A percentile compares a stretch with the other conserved stretches of the same genome.
These are phyloP conservation scores for Fusarium ambrosium DNA, from an alignment of 2,329 filamentous ascomycete species.

Conservation along the genomic window DNA sequence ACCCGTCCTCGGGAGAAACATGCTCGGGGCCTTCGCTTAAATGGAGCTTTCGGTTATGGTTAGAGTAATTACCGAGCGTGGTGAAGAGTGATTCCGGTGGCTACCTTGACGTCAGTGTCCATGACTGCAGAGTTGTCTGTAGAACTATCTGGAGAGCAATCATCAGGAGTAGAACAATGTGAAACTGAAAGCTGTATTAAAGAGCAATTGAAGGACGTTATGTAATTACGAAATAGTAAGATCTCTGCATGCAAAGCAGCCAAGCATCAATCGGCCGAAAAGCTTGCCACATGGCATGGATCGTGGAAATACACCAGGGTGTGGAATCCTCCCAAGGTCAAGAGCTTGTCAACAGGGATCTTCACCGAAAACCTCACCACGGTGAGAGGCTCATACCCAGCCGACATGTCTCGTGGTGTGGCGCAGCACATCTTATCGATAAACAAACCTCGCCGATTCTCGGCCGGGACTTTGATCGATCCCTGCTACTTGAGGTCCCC, in stretches of 20 bases:
- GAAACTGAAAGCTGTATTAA: background rate
- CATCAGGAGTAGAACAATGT: background rate
- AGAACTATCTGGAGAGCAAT: no score
- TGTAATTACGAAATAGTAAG: background rate
- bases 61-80: background rate
- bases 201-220: background rate
- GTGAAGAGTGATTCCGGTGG: background rate
- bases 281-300: background rate
- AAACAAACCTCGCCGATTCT: slow-evolving; percentile 20
- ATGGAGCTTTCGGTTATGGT: slow-evolving; percentile 36
- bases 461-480: slow-evolving; percentile 26
- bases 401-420: slow-evolving; percentile 19
- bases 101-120: background rate
- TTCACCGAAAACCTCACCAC: slow-evolving; percentile 25
- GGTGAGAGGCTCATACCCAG: slow-evolving; percentile 3
- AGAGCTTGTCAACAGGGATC: background rate
- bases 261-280: background rate
- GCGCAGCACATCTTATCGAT: background rate
- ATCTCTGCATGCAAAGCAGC: background rate
- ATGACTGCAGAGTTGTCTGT: background rate
- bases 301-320: background rate
- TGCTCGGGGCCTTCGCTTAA: slow-evolving; percentile 34
- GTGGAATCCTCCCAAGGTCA: background rate
- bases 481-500: slow-evolving; percentile 17
- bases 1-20: background rate